These are phyloP conservation scores for Gymnopilus dilepis DNA, from an alignment of 768 basidiomycete genomes.

Conservation along the genomic window DNA sequence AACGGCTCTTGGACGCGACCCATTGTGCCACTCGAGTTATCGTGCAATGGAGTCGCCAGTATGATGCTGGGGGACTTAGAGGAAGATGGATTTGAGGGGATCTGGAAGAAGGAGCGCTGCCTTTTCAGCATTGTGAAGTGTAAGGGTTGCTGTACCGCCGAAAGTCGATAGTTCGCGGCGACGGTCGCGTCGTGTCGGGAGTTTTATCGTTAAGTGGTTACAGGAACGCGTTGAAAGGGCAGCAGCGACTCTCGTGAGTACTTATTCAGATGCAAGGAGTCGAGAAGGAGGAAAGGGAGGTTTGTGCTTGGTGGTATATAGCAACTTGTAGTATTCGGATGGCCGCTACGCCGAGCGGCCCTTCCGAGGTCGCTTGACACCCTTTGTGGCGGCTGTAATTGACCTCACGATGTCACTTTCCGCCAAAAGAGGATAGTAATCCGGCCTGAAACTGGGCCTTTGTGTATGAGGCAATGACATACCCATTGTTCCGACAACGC, in stretches of 20 bases:
- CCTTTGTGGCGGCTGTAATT: neutral
- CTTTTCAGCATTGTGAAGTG: conserved; percentile 2
- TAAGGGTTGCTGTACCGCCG: conserved; percentile 12
- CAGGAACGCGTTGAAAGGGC: neutral
- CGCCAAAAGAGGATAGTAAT: no score
- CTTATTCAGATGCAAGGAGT: neutral
- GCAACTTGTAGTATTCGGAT: neutral
- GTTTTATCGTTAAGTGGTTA: neutral
- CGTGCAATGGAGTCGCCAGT: no score
- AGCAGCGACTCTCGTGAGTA: neutral
- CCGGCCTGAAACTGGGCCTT: neutral
- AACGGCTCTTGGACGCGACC: conserved; percentile 8
- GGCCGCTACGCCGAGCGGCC: conserved; percentile 1
- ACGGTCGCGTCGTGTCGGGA: conserved; percentile 10
- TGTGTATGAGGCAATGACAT: neutral
- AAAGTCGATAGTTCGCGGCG: conserved; percentile 2
- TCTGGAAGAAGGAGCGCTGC: neutral
- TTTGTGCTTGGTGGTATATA: neutral
- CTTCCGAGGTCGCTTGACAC: neutral
- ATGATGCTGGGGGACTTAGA: no score
- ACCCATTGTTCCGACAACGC: neutral
- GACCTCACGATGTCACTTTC: no score
- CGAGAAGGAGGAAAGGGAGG: neutral
- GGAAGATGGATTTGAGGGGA: no score
- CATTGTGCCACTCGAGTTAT: conserved; percentile 7